Conservation (phyloP, 257 asterid genomes). For the Nicotiana noctiflora region DNA sequence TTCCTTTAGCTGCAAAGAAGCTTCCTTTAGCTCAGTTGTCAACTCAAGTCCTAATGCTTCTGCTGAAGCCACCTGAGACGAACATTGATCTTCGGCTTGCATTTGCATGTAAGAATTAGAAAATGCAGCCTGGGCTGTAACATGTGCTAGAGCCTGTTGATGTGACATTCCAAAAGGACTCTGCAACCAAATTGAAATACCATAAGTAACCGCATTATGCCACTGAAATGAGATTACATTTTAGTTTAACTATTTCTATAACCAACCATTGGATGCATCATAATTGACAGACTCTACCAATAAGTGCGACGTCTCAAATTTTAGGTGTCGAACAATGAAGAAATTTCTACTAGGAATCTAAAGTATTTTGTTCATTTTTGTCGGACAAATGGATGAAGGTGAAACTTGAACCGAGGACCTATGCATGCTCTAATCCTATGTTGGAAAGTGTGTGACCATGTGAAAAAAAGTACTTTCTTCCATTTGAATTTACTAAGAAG, state of each 20-base stretch:
- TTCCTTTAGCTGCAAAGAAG: conserved; percentile 1
- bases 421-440: no score
- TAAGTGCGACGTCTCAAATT: neutral
- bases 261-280: neutral
- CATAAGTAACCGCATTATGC: neutral
- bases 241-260: neutral
- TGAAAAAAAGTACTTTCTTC: no score
- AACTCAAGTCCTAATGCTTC: conserved; percentile 26
- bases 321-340: neutral
- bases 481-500: no score
- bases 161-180: conserved; percentile 99
- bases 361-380: neutral
- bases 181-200: conserved; percentile 30
- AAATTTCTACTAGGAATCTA: neutral
- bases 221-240: neutral
- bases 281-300: neutral
- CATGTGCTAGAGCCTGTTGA: conserved; percentile 95
- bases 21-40: conserved; percentile 6
- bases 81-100: conserved; percentile 43
- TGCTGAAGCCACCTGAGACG: conserved; percentile 23
- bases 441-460: no score
- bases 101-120: conserved; percentile 55
- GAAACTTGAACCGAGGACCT: no score
- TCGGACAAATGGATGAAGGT: neutral
- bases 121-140: conserved; percentile 87